A percentile compares a stretch with the other conserved stretches of the same genome.
Conservation (phyloP, 2,329 filamentous ascomycete species). For the Colletotrichum filicis region DNA sequence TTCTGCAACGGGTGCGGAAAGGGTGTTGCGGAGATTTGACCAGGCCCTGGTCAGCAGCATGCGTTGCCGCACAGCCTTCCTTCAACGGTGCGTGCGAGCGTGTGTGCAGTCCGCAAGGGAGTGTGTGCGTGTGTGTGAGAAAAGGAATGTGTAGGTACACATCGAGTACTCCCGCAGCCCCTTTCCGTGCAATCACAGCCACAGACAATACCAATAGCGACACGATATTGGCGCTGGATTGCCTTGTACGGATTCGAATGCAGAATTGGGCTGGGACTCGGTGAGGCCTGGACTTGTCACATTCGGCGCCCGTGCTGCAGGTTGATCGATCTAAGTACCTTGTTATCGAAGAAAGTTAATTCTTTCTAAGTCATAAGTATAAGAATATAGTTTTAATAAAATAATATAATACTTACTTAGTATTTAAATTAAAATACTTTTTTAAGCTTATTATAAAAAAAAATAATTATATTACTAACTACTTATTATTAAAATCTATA, state of each 20-base stretch:
- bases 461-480: too few species aligned
- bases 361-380: too few species aligned
- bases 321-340: constrained; percentile 32
- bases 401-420: too few species aligned
- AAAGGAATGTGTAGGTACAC: not conserved
- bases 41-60: constrained; percentile 13
- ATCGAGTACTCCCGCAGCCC: not conserved
- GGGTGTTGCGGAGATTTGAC: constrained; percentile 16
- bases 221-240: not conserved
- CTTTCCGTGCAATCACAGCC: not conserved
- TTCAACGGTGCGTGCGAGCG: not conserved
- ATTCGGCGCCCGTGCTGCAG: constrained; percentile 21
- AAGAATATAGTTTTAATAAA: too few species aligned
- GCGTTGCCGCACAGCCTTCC: not conserved
- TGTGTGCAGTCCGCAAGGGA: not conserved
- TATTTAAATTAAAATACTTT: too few species aligned
- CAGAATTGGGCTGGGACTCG: constrained; percentile 3
- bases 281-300: constrained; percentile 28
- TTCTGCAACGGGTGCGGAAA: not conserved
- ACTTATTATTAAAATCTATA: too few species aligned
- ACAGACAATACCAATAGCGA: not conserved
- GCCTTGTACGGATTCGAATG: not conserved
- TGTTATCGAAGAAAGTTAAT: too few species aligned
- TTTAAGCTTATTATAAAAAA: too few species aligned
- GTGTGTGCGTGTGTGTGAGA: not conserved